Evolutionary conservation across 306 rosid genomes (phyloP).

Genomic region (Trifolium dubium): DNA sequence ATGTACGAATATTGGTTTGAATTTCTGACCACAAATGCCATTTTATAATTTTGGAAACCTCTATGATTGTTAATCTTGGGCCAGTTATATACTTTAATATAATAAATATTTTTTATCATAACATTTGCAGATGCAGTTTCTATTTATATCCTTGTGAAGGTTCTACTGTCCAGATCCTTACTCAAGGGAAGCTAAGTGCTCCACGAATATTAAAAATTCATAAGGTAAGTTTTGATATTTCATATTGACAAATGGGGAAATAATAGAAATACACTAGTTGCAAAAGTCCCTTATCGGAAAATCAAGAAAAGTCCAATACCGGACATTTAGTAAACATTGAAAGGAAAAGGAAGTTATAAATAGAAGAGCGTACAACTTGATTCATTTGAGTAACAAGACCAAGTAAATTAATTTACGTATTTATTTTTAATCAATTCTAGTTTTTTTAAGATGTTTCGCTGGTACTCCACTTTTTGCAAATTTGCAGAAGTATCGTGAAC

Average conservation of each 20-base stretch:
- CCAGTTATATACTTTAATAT: conserved; percentile 19
- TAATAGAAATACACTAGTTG: too few species aligned
- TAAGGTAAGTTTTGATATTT: conserved; percentile 61
- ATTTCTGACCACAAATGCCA: conserved; percentile 18
- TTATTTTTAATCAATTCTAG: too few species aligned
- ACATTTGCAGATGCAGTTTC: conserved; percentile 88
- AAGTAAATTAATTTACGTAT: too few species aligned
- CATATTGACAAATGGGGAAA: conserved; percentile 12
- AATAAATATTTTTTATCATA: conserved; percentile 34
- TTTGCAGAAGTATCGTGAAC: too few species aligned
- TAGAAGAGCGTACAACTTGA: too few species aligned
- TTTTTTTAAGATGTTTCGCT: too few species aligned
- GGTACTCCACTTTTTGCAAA: too few species aligned
- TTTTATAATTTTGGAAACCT: conserved; percentile 17
- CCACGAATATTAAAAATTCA: conserved; percentile 96
- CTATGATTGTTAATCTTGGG: conserved; percentile 9
- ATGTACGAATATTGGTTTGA: conserved; percentile 24
- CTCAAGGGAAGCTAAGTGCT: conserved; percentile 97
- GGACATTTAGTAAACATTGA: too few species aligned
- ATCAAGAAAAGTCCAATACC: too few species aligned
- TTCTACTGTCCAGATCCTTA: conserved; percentile 78
- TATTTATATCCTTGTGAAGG: conserved; percentile 93
- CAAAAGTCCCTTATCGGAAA: too few species aligned
- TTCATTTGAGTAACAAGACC: too few species aligned
- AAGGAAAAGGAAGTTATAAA: too few species aligned